Conservation (phyloP, 148 eudicot genomes). For the Drosera capensis region DNA sequence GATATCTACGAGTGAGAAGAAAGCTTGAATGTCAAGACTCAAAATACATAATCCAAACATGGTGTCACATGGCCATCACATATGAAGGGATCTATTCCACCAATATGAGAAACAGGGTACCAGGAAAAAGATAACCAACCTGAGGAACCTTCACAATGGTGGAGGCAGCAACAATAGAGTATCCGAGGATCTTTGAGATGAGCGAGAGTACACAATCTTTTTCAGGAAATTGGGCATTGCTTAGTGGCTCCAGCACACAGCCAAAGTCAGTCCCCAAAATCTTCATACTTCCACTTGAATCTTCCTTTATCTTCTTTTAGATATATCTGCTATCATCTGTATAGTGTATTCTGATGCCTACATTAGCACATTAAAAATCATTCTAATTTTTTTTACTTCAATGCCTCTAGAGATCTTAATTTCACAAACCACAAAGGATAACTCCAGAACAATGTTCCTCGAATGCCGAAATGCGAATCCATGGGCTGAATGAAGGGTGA, state of each 20-base stretch:
- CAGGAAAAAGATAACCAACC: slow-evolving; percentile 17
- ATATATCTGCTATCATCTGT: no score
- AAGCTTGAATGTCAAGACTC: neutral
- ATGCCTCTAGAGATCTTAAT: no score
- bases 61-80: slow-evolving; percentile 1
- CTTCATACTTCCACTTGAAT: no score
- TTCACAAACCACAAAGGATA: no score
- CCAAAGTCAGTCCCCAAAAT: slow-evolving; percentile 74
- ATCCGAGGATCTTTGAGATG: slow-evolving; percentile 81
- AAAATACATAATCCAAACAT: neutral
- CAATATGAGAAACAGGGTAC: neutral
- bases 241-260: slow-evolving; percentile 43
- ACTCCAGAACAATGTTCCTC: no score
- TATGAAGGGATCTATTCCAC: neutral
- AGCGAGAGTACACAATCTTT: slow-evolving; percentile 75
- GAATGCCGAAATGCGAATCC: no score
- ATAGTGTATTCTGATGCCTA: no score
- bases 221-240: slow-evolving; percentile 43
- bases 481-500: no score
- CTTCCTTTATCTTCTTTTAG: no score
- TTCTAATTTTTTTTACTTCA: no score
- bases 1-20: slow-evolving; percentile 39
- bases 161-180: slow-evolving; percentile 83
- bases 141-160: slow-evolving; percentile 95
- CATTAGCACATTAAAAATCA: no score